These are phyloP conservation scores for Rhododendron molle DNA, from an alignment of 148 eudicot genomes.

Conservation along the genomic window DNA sequence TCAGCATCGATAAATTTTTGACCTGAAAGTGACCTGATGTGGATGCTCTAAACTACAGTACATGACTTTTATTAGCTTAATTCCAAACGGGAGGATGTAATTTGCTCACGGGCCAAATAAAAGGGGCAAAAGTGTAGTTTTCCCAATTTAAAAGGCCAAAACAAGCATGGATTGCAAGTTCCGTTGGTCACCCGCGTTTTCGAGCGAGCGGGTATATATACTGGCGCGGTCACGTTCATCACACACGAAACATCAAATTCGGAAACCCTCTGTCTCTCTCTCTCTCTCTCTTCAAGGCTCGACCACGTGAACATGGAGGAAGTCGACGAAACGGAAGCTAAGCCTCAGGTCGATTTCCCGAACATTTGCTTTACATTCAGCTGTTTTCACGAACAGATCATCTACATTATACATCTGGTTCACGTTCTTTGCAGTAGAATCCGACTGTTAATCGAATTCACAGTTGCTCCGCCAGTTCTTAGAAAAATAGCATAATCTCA, in stretches of 20 bases:
- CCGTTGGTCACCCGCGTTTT: not conserved
- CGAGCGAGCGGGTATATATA: not conserved
- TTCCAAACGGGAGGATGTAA: not conserved
- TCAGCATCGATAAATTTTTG: too few relatives aligned
- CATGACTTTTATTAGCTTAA: too few relatives aligned
- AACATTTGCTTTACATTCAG: not conserved
- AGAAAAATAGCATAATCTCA: not conserved
- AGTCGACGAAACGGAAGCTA: constrained; percentile 72
- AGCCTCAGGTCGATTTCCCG: constrained; percentile 51
- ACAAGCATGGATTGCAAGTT: not conserved
- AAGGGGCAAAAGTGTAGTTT: not conserved
- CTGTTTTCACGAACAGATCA: not conserved
- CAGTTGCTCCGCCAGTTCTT: not conserved
- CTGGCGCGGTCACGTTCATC: not conserved
- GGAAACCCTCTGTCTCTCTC: not conserved
- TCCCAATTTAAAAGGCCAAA: not conserved
- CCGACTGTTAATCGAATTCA: not conserved
- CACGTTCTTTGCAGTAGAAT: not conserved
- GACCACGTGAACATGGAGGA: constrained; percentile 40
- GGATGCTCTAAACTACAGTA: too few relatives aligned
- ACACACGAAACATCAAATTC: not conserved
- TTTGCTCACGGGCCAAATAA: not conserved
- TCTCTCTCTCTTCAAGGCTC: not conserved
- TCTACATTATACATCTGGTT: not conserved
- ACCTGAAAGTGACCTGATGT: too few relatives aligned